phyloP scores from a whole-genome alignment of 768 basidiomycete genomes.

The Exidia glandulosa region DNA sequence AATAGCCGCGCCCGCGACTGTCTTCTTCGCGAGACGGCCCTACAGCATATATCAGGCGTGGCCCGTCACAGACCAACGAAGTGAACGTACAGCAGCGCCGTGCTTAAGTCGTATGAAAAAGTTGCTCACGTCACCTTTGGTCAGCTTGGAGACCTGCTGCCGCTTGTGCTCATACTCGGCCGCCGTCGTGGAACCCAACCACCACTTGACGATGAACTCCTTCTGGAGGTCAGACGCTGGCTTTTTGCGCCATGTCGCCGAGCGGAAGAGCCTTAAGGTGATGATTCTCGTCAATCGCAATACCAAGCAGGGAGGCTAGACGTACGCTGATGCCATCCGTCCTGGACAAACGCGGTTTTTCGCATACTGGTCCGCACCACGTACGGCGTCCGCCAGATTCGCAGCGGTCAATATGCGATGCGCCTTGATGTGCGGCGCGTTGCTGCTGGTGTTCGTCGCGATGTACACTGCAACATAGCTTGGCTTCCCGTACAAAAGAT shows the following conservation, averaged over 20 bases:
- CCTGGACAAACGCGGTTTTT: conserved; percentile 46
- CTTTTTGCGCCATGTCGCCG: conserved; percentile 52
- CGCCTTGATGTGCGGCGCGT: conserved; percentile 44
- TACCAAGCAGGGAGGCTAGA: background rate
- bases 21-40: conserved; percentile 45
- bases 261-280: conserved; percentile 51
- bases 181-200: conserved; percentile 18
- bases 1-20: conserved; percentile 19
- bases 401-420: conserved; percentile 43
- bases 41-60: conserved; percentile 32
- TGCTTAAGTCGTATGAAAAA: conserved; percentile 70
- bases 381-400: conserved; percentile 48
- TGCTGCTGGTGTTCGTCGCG: conserved; percentile 32
- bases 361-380: conserved; percentile 61
- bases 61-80: no score
- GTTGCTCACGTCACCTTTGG: conserved; percentile 70
- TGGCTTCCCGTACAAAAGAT: conserved; percentile 4
- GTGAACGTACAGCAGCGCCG: conserved; percentile 58
- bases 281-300: no score
- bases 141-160: conserved; percentile 31
- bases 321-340: conserved; percentile 38
- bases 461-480: conserved; percentile 44
- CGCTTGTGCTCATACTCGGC: conserved; percentile 15
- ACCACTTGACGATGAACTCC: conserved; percentile 41
- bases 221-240: conserved; percentile 56